Percentiles rank a stretch among this genome's conserved stretches.
phyloP scores from a whole-genome alignment of 371 early-diverging fungal species.

The Rhizomucor miehei region DNA sequence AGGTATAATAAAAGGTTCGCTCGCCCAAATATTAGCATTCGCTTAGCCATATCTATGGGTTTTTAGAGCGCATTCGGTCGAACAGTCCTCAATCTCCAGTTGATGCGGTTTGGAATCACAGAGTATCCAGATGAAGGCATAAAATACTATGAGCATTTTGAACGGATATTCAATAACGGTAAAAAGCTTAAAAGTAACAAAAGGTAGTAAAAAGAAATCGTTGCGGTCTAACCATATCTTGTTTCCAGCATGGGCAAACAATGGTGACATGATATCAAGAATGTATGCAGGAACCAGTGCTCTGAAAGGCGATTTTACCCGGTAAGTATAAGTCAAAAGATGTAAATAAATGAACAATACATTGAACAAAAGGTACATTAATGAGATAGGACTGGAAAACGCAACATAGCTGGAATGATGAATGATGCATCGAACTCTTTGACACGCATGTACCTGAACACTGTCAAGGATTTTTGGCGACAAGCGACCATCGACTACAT shows the following conservation, averaged over 20 bases:
- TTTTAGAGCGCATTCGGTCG: constrained; percentile 82
- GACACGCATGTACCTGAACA: constrained; percentile 69
- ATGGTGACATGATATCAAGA: constrained; percentile 62
- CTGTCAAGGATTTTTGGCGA: constrained; percentile 65
- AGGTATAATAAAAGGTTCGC: constrained; percentile 19
- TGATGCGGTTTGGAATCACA: constrained; percentile 65
- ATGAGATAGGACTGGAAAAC: constrained; percentile 52
- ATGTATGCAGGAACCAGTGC: constrained; percentile 74
- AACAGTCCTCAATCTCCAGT: constrained; percentile 60
- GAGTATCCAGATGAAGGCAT: constrained; percentile 63
- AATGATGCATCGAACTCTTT: constrained; percentile 75
- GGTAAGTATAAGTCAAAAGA: constrained; percentile 17
- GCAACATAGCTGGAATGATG: constrained; percentile 69
- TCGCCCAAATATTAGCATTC: background rate
- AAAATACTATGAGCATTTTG: constrained; percentile 57
- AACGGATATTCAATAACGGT: constrained; percentile 59
- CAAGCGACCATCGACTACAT: constrained; percentile 51
- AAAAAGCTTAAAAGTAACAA: constrained; percentile 3
- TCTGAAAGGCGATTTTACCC: constrained; percentile 69
- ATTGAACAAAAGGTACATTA: background rate
- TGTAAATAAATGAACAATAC: background rate
- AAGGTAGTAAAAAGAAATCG: background rate
- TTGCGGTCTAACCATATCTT: background rate
- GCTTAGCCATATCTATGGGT: background rate
- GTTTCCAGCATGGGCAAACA: constrained; percentile 62